A percentile compares a stretch with the other conserved stretches of the same genome.
phyloP scores from a whole-genome alignment of 169 alveolate genomes.

The Ichthyophthirius multifiliis region DNA sequence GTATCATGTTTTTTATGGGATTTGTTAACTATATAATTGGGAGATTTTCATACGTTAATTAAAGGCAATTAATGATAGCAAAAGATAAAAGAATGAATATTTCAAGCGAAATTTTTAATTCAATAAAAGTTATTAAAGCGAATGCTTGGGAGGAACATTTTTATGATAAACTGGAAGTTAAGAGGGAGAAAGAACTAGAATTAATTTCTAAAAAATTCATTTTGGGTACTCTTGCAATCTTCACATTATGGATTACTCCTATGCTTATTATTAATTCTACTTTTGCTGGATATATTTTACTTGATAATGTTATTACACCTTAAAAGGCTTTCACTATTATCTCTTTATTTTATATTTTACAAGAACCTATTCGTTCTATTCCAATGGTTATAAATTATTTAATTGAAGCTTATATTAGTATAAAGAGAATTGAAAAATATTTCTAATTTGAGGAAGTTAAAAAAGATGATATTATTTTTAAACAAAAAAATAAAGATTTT shows the following conservation, averaged over 20 bases:
- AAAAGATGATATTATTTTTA: slow-evolving; percentile 16
- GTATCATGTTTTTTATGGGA: slow-evolving; percentile 49
- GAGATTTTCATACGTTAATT: slow-evolving; percentile 28
- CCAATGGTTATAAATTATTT: slow-evolving; percentile 39
- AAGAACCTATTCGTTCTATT: slow-evolving; percentile 46
- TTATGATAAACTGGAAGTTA: slow-evolving; percentile 33
- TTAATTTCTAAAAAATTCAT: slow-evolving; percentile 24
- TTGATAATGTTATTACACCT: slow-evolving; percentile 33
- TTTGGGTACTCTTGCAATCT: slow-evolving; percentile 31
- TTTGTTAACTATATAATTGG: slow-evolving; percentile 44
- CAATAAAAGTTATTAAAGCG: slow-evolving; percentile 71
- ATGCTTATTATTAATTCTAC: slow-evolving; percentile 46
- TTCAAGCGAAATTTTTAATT: slow-evolving; percentile 66
- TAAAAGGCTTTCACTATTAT: slow-evolving; percentile 45
- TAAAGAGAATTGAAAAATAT: slow-evolving; percentile 50
- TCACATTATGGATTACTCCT: slow-evolving; percentile 51
- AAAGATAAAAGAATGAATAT: slow-evolving; percentile 73
- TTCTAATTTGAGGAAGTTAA: slow-evolving; percentile 32
- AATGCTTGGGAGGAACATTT: slow-evolving; percentile 64
- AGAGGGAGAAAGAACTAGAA: slow-evolving; percentile 47
- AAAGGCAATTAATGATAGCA: slow-evolving; percentile 56
- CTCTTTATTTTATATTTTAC: slow-evolving; percentile 39
- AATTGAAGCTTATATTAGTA: slow-evolving; percentile 42
- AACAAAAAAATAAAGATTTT: slow-evolving; percentile 10
- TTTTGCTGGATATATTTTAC: slow-evolving; percentile 41